Conservation (phyloP, 345 rosid species). For the Litchi chinensis region DNA sequence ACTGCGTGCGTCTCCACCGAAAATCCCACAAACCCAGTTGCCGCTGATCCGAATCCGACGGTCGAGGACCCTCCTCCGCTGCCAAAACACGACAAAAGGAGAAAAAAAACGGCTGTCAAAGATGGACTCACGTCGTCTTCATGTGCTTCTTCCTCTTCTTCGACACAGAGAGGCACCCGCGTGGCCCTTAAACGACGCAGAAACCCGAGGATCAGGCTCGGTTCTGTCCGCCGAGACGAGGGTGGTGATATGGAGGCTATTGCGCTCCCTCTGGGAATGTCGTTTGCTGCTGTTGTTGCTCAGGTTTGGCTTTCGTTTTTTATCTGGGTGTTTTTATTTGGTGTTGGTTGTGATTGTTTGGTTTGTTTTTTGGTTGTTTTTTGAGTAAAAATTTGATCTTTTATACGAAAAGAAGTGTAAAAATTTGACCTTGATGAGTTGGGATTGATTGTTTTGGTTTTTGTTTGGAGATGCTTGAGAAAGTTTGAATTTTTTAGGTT, state of each 20-base stretch:
- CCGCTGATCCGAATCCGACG: conserved; percentile 28
- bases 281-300: conserved; percentile 81
- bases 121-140: conserved; percentile 38
- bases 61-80: conserved; percentile 8
- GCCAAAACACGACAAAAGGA: conserved; percentile 26
- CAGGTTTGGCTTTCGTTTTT: conserved; percentile 49
- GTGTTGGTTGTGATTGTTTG: not conserved
- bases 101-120: conserved; percentile 30
- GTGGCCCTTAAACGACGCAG: conserved; percentile 45
- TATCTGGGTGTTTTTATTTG: not conserved
- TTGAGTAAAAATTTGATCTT: no score
- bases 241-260: conserved; percentile 57
- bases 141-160: conserved; percentile 31
- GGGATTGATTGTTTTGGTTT: not conserved
- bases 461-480: not conserved
- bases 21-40: conserved; percentile 18
- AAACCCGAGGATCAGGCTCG: conserved; percentile 35
- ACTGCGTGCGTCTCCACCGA: not conserved
- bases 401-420: not conserved
- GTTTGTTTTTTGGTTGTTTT: not conserved
- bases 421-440: not conserved
- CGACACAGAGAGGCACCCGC: conserved; percentile 27
- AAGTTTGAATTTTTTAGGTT: no score
- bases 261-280: conserved; percentile 92
- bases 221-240: conserved; percentile 35